A percentile compares a stretch with the other conserved stretches of the same genome.
Conservation (phyloP, 2,329 filamentous ascomycete genomes). For the Lasiodiplodia citricola region DNA sequence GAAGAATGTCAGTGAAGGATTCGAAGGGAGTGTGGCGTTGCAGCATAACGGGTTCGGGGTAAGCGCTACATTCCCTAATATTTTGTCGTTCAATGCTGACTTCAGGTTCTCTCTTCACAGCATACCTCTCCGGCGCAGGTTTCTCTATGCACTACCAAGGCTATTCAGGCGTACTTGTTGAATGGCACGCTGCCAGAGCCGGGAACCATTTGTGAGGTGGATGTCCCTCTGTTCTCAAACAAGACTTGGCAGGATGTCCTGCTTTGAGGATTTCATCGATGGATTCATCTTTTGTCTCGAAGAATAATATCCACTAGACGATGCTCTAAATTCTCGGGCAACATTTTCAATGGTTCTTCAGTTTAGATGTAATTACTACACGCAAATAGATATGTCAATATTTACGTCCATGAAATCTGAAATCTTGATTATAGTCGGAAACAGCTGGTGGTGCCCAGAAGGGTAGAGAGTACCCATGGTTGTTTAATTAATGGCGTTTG, state of each 20-base stretch:
- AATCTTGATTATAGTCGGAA: too few species aligned
- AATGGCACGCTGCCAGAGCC: conserved; percentile 25
- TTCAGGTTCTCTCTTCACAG: neutral
- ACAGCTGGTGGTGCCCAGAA: too few species aligned
- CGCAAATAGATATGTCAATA: too few species aligned
- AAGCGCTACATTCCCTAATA: neutral
- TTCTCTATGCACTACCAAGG: conserved; percentile 29
- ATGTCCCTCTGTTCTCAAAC: conserved; percentile 22
- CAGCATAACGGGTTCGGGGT: conserved; percentile 47
- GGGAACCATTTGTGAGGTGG: conserved; percentile 28
- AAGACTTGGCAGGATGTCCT: neutral
- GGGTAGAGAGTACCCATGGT: too few species aligned
- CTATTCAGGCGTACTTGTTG: conserved; percentile 28
- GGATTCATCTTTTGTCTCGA: too few species aligned
- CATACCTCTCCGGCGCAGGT: conserved; percentile 22
- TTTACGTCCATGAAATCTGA: too few species aligned
- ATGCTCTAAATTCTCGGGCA: too few species aligned
- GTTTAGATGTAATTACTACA: too few species aligned
- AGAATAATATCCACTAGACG: too few species aligned
- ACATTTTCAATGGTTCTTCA: too few species aligned
- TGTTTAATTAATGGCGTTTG: too few species aligned
- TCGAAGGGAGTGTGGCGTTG: conserved; percentile 52
- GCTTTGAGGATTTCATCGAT: neutral
- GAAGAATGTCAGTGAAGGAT: conserved; percentile 45
- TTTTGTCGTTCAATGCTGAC: neutral